Base-by-base conservation (phyloP, 2,329 filamentous ascomycete species). In the Fusarium falciforme region DNA sequence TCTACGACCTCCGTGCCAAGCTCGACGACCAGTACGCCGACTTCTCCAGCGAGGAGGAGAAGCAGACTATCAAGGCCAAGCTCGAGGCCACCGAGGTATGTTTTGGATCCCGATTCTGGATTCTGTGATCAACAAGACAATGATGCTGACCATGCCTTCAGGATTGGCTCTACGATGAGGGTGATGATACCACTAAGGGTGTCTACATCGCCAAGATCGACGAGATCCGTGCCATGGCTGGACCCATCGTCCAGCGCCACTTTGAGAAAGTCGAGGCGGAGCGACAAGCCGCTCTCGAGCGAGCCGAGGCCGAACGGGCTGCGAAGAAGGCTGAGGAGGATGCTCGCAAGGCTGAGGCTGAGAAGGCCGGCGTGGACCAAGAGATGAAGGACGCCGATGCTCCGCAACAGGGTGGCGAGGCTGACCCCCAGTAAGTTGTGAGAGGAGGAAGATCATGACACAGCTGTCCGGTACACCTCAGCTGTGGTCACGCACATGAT, bases 131-230 rank as follows among this genome's bases (percentile, higher is more conserved):
- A 36, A 16, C 35, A 36, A 36, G 35, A 47, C 8, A 11, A 8
- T 22, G 3, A 58, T 61, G 47, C 75, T 78, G 40, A 77, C 36
- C 27, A 25, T n/a, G 8, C 55, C 52, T 33, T 74, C 27, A 98
- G 96, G 95, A 99, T 82, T 99, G 96, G 96, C 89, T 99, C 71
- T 98, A 98, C 84, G 96, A 98, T 64, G 96, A 98, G 65, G 96
- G 96, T 70, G 95, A 98, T 74, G 96, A 99, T 83, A 91, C 95
- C 76, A 93, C 93, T 80, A 98, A 98, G 89, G 95, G 93, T 64
- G 90, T 96, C 80, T 99, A 99, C 86, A 87, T 97, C 71, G 90
- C 94, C 85, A 99, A 98, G 91, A 92, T 96, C 84, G 96, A 98
- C 73, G 96, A 99, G 84, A 95, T 99, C 83, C 93, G 94, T 77